A percentile compares a stretch with the other conserved stretches of the same genome.
phyloP scores from a whole-genome alignment of 1,284 basidiomycete genomes.

The Cutaneotrichosporon cavernicola region DNA sequence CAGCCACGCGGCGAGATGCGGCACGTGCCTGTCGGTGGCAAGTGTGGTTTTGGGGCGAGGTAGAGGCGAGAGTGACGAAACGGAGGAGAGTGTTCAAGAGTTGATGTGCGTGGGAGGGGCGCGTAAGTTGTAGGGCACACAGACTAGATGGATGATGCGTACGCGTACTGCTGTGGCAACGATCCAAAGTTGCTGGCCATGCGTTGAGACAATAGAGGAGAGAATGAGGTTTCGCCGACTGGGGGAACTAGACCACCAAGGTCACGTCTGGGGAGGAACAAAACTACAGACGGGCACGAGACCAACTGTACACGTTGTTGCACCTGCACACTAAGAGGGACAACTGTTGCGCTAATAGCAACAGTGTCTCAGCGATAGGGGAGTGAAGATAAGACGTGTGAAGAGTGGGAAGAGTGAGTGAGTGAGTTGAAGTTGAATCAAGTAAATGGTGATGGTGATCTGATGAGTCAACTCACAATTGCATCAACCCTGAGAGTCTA shows the following conservation, averaged over 20 bases:
- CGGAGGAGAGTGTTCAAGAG: neutral
- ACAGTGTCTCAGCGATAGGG: neutral
- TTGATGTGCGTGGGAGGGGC: neutral
- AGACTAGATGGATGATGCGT: slow-evolving; percentile 19
- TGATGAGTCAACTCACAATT: neutral
- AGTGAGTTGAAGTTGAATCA: neutral
- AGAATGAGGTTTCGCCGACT: neutral
- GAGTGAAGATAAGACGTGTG: neutral
- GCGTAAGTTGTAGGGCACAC: slow-evolving; percentile 6
- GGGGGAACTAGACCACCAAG: neutral
- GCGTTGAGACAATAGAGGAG: slow-evolving; percentile 3
- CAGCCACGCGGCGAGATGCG: slow-evolving; percentile 32
- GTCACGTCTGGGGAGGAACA: neutral
- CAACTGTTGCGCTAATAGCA: neutral
- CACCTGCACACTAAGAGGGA: slow-evolving; percentile 10
- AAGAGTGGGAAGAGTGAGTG: neutral
- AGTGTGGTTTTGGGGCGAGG: neutral
- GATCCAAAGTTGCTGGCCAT: slow-evolving; percentile 14
- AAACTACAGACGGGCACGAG: slow-evolving; percentile 1
- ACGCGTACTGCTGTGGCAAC: slow-evolving; percentile 23
- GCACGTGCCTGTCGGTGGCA: slow-evolving; percentile 16
- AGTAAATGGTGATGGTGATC: neutral
- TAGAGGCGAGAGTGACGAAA: neutral
- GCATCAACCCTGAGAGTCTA: too few relatives aligned
- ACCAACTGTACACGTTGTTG: neutral